phyloP scores from a whole-genome alignment of 163 green algal species.

The Picocystis sp. region DNA sequence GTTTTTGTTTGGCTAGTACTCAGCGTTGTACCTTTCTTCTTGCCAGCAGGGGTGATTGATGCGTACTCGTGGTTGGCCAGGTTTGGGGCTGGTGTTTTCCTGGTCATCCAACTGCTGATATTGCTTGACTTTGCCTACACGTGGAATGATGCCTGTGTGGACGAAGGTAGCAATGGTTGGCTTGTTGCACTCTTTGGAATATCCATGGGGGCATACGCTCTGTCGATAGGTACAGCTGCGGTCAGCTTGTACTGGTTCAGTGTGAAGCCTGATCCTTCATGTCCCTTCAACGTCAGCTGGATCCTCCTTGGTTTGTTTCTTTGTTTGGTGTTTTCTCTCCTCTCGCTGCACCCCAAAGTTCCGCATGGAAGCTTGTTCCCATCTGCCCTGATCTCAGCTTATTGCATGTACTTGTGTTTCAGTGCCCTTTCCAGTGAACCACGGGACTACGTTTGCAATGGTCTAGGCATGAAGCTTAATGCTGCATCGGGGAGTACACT shows the following conservation, averaged over 20 bases:
- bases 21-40: conserved; percentile 74
- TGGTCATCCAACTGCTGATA: conserved; percentile 91
- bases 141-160: conserved; percentile 77
- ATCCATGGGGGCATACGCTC: neutral
- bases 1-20: conserved; percentile 63
- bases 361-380: conserved; percentile 77
- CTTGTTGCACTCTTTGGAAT: conserved; percentile 1
- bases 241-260: neutral
- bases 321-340: conserved; percentile 27
- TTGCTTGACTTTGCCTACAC: conserved; percentile 76
- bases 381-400: conserved; percentile 60
- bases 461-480: conserved; percentile 52
- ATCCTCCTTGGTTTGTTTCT: neutral
- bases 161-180: conserved; percentile 1
- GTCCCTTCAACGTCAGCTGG: neutral
- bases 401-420: conserved; percentile 81
- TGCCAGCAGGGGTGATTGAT: conserved; percentile 60
- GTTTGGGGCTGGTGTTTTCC: conserved; percentile 72
- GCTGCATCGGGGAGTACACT: conserved; percentile 55
- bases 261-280: neutral
- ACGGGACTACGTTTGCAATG: conserved; percentile 81
- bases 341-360: conserved; percentile 45
- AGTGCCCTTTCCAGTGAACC: conserved; percentile 70
- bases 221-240: neutral
- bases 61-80: conserved; percentile 70